phyloP scores from a whole-genome alignment of 2,329 filamentous ascomycete genomes.

The Aspergillus sp. region DNA sequence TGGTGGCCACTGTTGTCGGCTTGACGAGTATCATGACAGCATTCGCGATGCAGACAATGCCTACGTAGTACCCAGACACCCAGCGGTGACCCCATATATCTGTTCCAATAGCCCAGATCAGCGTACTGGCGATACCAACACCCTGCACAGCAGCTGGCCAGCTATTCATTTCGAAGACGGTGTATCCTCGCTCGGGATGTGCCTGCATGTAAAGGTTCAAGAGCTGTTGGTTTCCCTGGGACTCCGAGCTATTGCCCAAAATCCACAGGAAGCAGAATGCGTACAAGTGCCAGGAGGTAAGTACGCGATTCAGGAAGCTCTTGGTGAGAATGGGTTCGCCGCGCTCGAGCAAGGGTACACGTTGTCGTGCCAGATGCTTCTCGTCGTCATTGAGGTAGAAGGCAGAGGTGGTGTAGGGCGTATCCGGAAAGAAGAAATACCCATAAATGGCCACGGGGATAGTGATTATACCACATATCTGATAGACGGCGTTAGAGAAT shows the following conservation, averaged over 20 bases:
- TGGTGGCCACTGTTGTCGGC: slow-evolving; percentile 51
- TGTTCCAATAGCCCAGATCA: slow-evolving; percentile 69
- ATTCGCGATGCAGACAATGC: slow-evolving; percentile 61
- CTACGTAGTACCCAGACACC: slow-evolving; percentile 67
- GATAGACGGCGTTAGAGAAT: background rate
- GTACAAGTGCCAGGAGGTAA: slow-evolving; percentile 38
- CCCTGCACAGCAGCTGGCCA: slow-evolving; percentile 55
- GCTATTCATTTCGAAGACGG: slow-evolving; percentile 52
- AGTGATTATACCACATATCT: slow-evolving; percentile 42
- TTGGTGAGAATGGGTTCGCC: slow-evolving; percentile 21
- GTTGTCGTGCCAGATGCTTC: slow-evolving; percentile 28
- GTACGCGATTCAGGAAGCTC: slow-evolving; percentile 29
- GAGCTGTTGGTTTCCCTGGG: slow-evolving; percentile 65
- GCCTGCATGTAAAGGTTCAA: slow-evolving; percentile 52
- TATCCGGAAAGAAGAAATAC: slow-evolving; percentile 43
- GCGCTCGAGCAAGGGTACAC: slow-evolving; percentile 25
- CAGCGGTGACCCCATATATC: slow-evolving; percentile 63
- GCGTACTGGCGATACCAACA: slow-evolving; percentile 55
- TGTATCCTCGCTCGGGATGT: slow-evolving; percentile 46
- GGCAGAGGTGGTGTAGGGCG: slow-evolving; percentile 35
- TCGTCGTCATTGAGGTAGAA: slow-evolving; percentile 34
- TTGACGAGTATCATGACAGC: slow-evolving; percentile 61
- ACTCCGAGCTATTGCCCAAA: slow-evolving; percentile 70
- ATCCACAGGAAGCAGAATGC: slow-evolving; percentile 46
- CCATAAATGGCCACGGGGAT: slow-evolving; percentile 46